Percentiles rank a stretch among this genome's conserved stretches.
Evolutionary conservation across 1,139 yeast species (phyloP).

Genomic region (Yamadazyma conglobata): DNA sequence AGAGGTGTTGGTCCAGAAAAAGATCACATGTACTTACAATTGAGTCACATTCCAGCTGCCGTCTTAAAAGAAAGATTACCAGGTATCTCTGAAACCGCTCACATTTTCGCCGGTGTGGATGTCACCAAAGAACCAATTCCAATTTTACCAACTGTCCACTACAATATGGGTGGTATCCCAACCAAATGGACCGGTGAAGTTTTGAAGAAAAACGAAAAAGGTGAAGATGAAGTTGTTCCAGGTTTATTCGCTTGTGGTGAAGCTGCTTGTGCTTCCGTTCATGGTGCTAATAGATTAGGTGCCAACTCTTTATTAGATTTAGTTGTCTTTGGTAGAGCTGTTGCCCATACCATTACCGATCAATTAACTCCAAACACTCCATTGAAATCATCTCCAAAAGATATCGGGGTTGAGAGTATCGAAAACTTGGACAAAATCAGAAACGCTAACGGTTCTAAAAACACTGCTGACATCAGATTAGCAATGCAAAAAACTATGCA

Average conservation of each 20-base stretch:
- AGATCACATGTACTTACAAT: constrained; percentile 94
- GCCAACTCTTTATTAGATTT: constrained; percentile 97
- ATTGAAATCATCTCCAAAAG: constrained; percentile 70
- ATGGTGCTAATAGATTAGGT: constrained; percentile 98
- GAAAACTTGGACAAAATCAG: constrained; percentile 87
- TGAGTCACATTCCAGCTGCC: constrained; percentile 88
- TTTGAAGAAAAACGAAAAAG: constrained; percentile 76
- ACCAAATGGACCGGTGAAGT: constrained; percentile 98
- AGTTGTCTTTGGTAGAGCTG: constrained; percentile 98
- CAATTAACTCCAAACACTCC: constrained; percentile 86
- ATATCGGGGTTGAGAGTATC: constrained; percentile 84
- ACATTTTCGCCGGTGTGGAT: constrained; percentile 98
- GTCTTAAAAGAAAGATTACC: constrained; percentile 95
- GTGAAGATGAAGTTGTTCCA: constrained; percentile 88
- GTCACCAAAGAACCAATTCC: constrained; percentile 99
- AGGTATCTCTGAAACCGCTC: constrained; percentile 98
- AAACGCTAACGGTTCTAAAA: constrained; percentile 74
- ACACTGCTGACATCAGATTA: constrained; percentile 86
- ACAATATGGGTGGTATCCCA: constrained; percentile 99
- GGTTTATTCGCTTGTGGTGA: constrained; percentile 98
- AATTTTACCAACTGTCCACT: constrained; percentile 96
- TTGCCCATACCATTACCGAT: constrained; percentile 86
- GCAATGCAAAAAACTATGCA: constrained; percentile 97
- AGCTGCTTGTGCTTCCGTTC: constrained; percentile 98
- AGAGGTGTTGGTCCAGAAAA: constrained; percentile 97